A percentile compares a stretch with the other conserved stretches of the same genome.
Evolutionary conservation across 2,329 filamentous ascomycete species (phyloP).

Genomic region (Blastomyces gilchristii): DNA sequence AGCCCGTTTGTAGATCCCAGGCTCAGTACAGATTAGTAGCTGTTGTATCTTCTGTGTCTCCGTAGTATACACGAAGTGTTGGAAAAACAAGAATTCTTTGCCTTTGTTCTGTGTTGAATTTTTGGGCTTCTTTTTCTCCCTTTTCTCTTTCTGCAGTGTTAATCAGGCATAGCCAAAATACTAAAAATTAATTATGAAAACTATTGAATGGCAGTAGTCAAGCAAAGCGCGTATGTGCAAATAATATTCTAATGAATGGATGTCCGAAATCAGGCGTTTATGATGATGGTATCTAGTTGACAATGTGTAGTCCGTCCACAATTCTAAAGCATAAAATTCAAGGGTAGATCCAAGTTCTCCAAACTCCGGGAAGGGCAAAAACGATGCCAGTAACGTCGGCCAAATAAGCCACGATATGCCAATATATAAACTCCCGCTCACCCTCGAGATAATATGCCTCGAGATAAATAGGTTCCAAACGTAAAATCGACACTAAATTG

Average conservation of each 20-base stretch:
- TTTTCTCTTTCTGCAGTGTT: no score
- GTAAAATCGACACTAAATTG: not conserved
- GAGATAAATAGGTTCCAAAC: not conserved
- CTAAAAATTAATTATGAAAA: not conserved
- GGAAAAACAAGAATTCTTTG: no score
- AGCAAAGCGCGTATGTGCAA: not conserved
- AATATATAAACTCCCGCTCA: not conserved
- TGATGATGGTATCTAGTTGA: conserved; percentile 1
- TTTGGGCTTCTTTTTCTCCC: no score
- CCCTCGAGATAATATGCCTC: not conserved
- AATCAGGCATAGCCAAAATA: not conserved
- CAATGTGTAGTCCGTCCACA: not conserved
- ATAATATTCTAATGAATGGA: not conserved
- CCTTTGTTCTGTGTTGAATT: no score
- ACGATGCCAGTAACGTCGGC: not conserved
- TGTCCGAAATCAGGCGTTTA: not conserved
- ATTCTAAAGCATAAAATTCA: conserved; percentile 3
- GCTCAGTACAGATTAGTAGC: no score
- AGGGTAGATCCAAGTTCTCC: not conserved
- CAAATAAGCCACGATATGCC: not conserved
- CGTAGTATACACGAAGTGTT: no score
- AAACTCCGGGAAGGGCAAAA: not conserved
- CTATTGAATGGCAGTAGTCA: not conserved
- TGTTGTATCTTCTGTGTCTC: no score
- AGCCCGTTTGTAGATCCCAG: no score